Percentiles rank a stretch among this genome's conserved stretches.
phyloP scores from a whole-genome alignment of 768 basidiomycete genomes.

The Hypsizygus marmoreus region DNA sequence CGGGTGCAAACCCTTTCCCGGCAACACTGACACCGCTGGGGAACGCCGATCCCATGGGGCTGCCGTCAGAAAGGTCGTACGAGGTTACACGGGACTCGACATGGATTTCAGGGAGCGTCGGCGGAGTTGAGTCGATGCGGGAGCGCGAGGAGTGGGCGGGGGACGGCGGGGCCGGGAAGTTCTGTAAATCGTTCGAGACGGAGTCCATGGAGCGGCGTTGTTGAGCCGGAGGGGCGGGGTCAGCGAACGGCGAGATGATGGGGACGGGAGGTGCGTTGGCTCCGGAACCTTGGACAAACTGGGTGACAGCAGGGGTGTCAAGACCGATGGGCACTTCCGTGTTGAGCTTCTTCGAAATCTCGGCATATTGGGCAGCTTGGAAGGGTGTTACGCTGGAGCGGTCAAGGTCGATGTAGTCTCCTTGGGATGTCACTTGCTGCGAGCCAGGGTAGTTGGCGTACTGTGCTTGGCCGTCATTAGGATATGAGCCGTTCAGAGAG shows the following conservation, averaged over 20 bases:
- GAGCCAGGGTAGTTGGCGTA: constrained; percentile 21
- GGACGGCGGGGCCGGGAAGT: constrained; percentile 43
- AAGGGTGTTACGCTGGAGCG: constrained; percentile 73
- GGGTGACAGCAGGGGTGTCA: constrained; percentile 30
- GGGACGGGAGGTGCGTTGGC: constrained; percentile 8
- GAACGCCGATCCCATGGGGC: constrained; percentile 13
- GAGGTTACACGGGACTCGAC: constrained; percentile 37
- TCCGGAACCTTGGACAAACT: constrained; percentile 13
- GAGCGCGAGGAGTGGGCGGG: constrained; percentile 35
- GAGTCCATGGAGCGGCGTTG: constrained; percentile 15
- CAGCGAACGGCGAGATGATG: constrained; percentile 28
- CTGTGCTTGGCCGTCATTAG: constrained; percentile 6
- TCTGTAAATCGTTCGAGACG: constrained; percentile 25
- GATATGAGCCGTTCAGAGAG: constrained; percentile 11
- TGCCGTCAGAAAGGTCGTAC: constrained; percentile 15
- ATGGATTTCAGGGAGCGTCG: constrained; percentile 54
- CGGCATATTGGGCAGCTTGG: constrained; percentile 75
- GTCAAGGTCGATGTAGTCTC: constrained; percentile 63
- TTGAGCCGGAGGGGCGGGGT: constrained; percentile 22
- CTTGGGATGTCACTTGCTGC: constrained; percentile 17
- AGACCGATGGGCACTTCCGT: constrained; percentile 38
- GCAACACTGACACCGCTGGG: constrained; percentile 8
- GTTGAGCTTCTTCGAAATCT: constrained; percentile 62
- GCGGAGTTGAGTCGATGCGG: constrained; percentile 52
- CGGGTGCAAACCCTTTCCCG: constrained; percentile 7